Evolutionary conservation across 1,284 basidiomycete species (phyloP), one percentile per base, ranked within the genome.

Genomic region (Moesziomyces parantarcticus): DNA sequence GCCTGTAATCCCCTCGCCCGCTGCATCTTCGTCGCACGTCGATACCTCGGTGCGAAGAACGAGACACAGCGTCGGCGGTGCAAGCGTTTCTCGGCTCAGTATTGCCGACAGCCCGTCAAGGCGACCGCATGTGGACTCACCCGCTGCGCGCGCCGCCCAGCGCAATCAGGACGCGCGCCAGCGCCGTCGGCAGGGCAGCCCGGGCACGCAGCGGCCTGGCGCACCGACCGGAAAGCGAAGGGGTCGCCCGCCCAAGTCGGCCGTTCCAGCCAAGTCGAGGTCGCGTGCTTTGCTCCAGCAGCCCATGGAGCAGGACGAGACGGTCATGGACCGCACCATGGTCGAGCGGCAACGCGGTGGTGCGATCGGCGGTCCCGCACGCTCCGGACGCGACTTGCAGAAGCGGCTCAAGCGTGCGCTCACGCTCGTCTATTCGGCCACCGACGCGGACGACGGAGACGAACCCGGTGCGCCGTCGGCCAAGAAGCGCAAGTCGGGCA

Each of bases 341-440:
- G 39, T 62, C 36, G 68, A 71, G n/a, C 54, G 58, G 2, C 61
- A 60, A 36, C 50, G 58, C 9, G 45, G 57, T 1, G n/a, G 40
- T 26, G 39, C 42, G 29, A 11, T 29, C 29, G 29, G 29, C 13
- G 26, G 49, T 21, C 40, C 56, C 13, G 42, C 51, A 4, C 51
- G 47, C 5, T 26, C 49, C 8, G 50, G 54, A 10, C 51, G 51
- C n/a, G 69, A 72, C n/a, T 23, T 59, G 52, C 61, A 69, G 18
- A 74, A 58, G 42, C 61, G 65, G 16, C 58, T 74, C 48, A 59
- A 62, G 32, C 63, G 64, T 6, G 70, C 70, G 3, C 70, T 73
- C 25, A 63, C 60, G 3, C 61, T 73, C 29, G 64, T 73, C 29
- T 73, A 68, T 18, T 63, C 59, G 14, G 49, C 55, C 51, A 43